Conservation (phyloP, 257 asterid genomes). For the Knoxia roxburghii region DNA sequence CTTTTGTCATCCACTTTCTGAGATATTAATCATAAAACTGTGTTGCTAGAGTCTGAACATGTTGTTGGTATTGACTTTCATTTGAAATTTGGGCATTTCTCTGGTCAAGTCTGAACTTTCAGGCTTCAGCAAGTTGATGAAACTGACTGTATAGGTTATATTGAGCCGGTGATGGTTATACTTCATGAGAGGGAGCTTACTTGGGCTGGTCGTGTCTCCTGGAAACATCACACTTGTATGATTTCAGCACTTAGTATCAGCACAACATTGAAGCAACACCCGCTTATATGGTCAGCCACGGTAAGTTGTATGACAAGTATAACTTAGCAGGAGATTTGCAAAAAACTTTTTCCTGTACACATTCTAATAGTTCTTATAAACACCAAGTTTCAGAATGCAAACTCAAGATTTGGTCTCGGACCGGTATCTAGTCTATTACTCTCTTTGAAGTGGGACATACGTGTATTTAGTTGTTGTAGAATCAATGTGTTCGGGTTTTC, state of each 20-base stretch:
- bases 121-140: slow-evolving; percentile 11
- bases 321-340: background rate
- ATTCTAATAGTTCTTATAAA: background rate
- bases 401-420: background rate
- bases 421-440: background rate
- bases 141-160: slow-evolving; percentile 59
- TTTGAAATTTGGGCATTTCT: background rate
- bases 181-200: slow-evolving; percentile 93
- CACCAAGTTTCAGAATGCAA: background rate
- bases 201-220: slow-evolving; percentile 95
- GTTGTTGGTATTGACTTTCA: background rate
- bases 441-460: background rate
- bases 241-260: slow-evolving; percentile 92
- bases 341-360: background rate
- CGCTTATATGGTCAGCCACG: slow-evolving; percentile 90
- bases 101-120: background rate
- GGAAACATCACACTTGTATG: slow-evolving; percentile 89
- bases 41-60: background rate
- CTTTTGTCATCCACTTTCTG: background rate
- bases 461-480: background rate
- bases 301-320: slow-evolving; percentile 37
- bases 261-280: slow-evolving; percentile 90
- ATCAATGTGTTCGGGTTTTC: background rate
- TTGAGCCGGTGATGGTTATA: slow-evolving; percentile 95
- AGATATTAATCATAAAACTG: background rate